Evolutionary conservation across 78 protist species (phyloP), one percentile per base, ranked within the genome.

Genomic region (Dictyostelium intermedium): DNA sequence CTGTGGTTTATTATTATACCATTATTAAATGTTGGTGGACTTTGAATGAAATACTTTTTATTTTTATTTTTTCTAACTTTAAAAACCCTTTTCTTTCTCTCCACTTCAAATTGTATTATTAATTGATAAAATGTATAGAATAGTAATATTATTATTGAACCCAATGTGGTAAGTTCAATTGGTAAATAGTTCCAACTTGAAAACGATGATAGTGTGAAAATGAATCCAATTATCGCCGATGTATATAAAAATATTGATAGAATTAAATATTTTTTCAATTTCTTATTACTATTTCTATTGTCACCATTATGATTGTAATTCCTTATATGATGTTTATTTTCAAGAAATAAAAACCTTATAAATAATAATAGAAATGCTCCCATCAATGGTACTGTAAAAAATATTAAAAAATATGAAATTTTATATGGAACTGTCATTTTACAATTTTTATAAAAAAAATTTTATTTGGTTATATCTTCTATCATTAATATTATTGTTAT

Each of bases 171-270:
- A n/a, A 81, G 10, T 18, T 45, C 47, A 20, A 89, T 79, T 10
- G 63, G 23, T 23, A 89, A 14, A 89, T 80, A 89, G 25, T 78
- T 50, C 87, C 94, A 89, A 35, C 86, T 53, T 47, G 87, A 80
- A 41, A 80, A 43, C 10, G 94, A 43, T n/a, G 78, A 18, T 7
- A 89, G 1, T 2, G 69, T 35, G 18, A 89, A 56, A 18, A 39
- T 16, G n/a, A 66, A 32, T 0, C 84, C 76, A 34, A 78, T 14
- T 2, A 80, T 25, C 0, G 79, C 13, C 16, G 37, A 41, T 23
- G 73, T 61, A 70, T 13, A 70, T 39, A 66, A 3, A 66, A 30
- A 27, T 66, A 66, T 25, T 66, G 74, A 66, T 25, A 66, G 5
- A 10, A 66, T 66, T 14, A 25, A 39, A 14, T 23, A n/a, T 35